Base-by-base conservation (phyloP, 2,329 filamentous ascomycete genomes). In the Gnomoniopsis sp. region DNA sequence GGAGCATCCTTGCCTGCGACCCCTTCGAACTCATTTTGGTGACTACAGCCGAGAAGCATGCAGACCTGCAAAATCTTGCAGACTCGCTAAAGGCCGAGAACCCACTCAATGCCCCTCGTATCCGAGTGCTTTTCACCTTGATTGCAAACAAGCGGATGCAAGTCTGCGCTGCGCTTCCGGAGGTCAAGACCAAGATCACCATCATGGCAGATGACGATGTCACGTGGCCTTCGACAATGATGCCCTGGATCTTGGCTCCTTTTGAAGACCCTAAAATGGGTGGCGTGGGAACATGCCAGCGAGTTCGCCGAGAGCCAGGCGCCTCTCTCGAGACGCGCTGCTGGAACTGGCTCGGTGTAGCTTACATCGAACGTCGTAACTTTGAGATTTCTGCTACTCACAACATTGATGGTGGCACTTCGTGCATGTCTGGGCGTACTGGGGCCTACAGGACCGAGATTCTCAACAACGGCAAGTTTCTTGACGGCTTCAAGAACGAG, bases 341-440 rank as follows among this genome's bases (percentile, higher is more conserved):
- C 64, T 97, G 88, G 86, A 93, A 93, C 70, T 97, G 93, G 81
- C 82, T 98, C 21, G 93, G 93, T 6, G 90, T 92, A 22, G 87
- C 93, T 53, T 98, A 98, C 73, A 88, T 98, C 63, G 90, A 96
- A 74, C 86, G 93, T 59, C 88, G 93, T 62, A 98, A 97, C 75
- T 98, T 97, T 71, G 93, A 98, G 74, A 96, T 96, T 70, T 96
- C 93, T 50, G 93, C 93, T 34, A 97, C 93, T 56, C 93, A 96
- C 72, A 90, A 93, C 75, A 89, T 97, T 53, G 93, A 98, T 71
- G 93, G 93, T 60, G 93, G 93, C 44, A 89, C 96, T n/a, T 96
- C 93, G 12, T 98, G 93, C 78, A 91, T 98, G 79, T 97, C 93
- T 49, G 93, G 93, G 59, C 88, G 93, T 47, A 97, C 93, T 17